Evolutionary conservation across 345 rosid genomes (phyloP).

Genomic region (Eucalyptus tenuipes): DNA sequence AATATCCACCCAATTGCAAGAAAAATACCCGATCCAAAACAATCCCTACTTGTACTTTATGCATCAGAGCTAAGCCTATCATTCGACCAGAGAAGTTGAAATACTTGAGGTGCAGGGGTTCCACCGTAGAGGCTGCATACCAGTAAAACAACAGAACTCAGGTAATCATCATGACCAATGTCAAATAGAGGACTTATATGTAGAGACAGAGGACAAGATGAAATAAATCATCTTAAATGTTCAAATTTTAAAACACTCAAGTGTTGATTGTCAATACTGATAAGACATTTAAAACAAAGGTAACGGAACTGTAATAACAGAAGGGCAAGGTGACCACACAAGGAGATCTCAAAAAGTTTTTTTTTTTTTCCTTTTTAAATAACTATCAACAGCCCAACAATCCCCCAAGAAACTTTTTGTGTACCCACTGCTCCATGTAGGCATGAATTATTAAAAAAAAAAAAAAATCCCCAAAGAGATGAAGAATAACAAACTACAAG

Average conservation of each 20-base stretch:
- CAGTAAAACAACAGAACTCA: not conserved
- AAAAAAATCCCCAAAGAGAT: not conserved
- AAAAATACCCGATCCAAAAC: conserved; percentile 81
- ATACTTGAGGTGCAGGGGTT: conserved; percentile 76
- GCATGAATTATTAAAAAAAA: not conserved
- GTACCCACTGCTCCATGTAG: not conserved
- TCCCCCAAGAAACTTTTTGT: not conserved
- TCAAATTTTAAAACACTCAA: not conserved
- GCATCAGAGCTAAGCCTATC: conserved; percentile 85
- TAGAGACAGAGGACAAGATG: not conserved
- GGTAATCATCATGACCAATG: not conserved
- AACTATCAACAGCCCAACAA: not conserved
- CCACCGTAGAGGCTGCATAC: conserved; percentile 76
- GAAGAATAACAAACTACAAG: not conserved
- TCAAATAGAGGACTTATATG: not conserved
- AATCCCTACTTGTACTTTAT: conserved; percentile 85
- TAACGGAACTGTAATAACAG: not conserved
- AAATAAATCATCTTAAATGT: not conserved
- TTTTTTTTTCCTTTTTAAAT: not conserved
- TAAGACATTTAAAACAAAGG: not conserved
- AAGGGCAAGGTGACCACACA: not conserved
- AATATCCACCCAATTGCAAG: conserved; percentile 55
- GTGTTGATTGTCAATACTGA: not conserved
- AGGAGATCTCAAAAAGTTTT: not conserved
- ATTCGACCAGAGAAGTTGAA: conserved; percentile 83